Evolutionary conservation across 768 basidiomycete genomes (phyloP), one percentile per base, ranked within the genome.

Genomic region (Amanita polypyramis): DNA sequence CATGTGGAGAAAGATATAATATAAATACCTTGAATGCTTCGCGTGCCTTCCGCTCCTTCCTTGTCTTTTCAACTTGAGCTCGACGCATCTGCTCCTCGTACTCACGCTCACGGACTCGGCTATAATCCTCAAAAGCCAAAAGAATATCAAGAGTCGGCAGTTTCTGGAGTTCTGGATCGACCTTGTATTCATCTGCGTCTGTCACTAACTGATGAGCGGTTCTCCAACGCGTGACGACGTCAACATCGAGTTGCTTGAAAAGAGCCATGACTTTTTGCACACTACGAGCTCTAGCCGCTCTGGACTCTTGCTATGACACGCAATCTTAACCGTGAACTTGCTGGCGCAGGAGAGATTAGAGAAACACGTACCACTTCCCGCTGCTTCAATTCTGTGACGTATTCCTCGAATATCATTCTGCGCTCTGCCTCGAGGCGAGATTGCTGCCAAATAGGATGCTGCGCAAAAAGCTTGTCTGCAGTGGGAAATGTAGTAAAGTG

Each of bases 201-300:
- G 79, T 58, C 33, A 99, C 76, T 53, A 85, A 70, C 14, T 78
- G 74, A 54, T 88, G 85, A 0, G 93, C 92, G 50, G 79, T 76
- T 43, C 87, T 76, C 93, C 95, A 99, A 17, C 90, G 82, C 0
- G 92, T 94, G n/a, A 89, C 73, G 40, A 97, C 91, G 57, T 94
- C 90, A 14, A 98, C 86, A 43, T 85, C 79, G 37, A 98, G 77
- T 32, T 81, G 70, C 58, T 91, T 90, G 73, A 98, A 88, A 23
- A 98, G 72, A 0, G 74, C 65, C 9, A 92, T 82, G 41, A 99
- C 79, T 58, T 89, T 91, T 36, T 78, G 75, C 52, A 94, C 81
- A 56, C 88, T 86, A 30, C 89, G 81, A 20, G 80, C 65, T 42
- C 91, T 81, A 4, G 85, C 66, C 11, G 85, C 81, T 44, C 90